A percentile compares a stretch with the other conserved stretches of the same genome.
phyloP scores from a whole-genome alignment of 164 flowering plant species.

The Hamamelis virginiana region DNA sequence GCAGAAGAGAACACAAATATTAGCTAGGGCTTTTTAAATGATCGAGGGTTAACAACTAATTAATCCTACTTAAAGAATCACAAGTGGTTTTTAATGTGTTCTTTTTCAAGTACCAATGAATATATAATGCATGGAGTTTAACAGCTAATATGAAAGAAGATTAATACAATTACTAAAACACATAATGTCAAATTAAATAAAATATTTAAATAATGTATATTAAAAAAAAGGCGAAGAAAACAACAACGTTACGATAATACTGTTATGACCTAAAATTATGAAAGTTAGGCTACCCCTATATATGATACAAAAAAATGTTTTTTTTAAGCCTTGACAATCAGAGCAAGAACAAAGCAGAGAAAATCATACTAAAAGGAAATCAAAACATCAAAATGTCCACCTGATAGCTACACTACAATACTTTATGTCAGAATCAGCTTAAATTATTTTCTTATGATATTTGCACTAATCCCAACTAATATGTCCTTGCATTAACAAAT shows the following conservation, averaged over 20 bases:
- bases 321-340: not conserved
- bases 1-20: too few relatives aligned
- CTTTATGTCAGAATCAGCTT: not conserved
- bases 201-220: too few relatives aligned
- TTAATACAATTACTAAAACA: too few relatives aligned
- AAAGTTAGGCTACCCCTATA: constrained; percentile 10
- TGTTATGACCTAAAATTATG: constrained; percentile 12
- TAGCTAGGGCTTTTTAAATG: too few relatives aligned
- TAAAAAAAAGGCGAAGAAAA: constrained; percentile 14
- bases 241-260: constrained; percentile 9
- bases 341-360: constrained; percentile 4
- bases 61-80: too few relatives aligned
- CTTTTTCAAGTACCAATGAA: too few relatives aligned
- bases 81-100: too few relatives aligned
- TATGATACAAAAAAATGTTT: not conserved
- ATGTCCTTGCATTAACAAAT: not conserved
- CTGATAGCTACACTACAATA: constrained; percentile 13
- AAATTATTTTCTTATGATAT: not conserved
- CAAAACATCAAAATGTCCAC: constrained; percentile 11
- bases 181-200: too few relatives aligned
- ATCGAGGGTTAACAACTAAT: too few relatives aligned
- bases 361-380: not conserved
- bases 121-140: too few relatives aligned
- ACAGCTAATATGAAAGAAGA: too few relatives aligned
- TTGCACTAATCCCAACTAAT: not conserved